Base-by-base conservation (phyloP, 441 rosid species). In the Gossypium davidsonii region DNA sequence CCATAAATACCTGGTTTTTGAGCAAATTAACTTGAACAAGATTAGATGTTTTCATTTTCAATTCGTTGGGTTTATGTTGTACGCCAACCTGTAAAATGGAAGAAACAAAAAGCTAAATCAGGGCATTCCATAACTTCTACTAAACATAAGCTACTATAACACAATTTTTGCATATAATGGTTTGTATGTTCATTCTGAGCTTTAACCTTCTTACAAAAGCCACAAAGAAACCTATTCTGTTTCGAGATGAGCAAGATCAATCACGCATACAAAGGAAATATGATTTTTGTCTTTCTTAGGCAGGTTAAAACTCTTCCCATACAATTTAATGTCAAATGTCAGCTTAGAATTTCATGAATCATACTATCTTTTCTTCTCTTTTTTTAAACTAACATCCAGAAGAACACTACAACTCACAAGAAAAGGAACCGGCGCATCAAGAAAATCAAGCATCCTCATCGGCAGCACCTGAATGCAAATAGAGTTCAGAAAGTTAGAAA, bases 391-490 rank as follows among this genome's bases (percentile, higher is more conserved):
- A 60, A 77, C 53, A 67, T 48, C 39, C 58, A 66, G 20, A 67
- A 73, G 11, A 28, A 77, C 46, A 44, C 34, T 31, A 2, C 37
- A 31, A 86, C 99, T 89, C 82, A 95, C 99, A 70, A 95, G 83
- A 82, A 86, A 95, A 12, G 99, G 99, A 85, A 95, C 99, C 5
- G 99, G 99, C 0, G 99, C 98, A 65, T 95, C 99, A 67, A 95
- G 98, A 87, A 95, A 93, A 82, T 95, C 99, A 76, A 88, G 76
- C 98, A 95, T 93, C 86, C 79, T 90, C 66, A 78, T 82, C 0
- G 99, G 99, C 53, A 95, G 83, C 81, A 95, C 85, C 99, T 95
- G 91, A 31, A 67, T 69, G 73, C 60, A 49, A 52, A 75, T 1
- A 20, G 7, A 75, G 49, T 28, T 68, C 72, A 77, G 39, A 64